Evolutionary conservation across 139 green algal species (phyloP).

Genomic region (Pleodorina starrii): DNA sequence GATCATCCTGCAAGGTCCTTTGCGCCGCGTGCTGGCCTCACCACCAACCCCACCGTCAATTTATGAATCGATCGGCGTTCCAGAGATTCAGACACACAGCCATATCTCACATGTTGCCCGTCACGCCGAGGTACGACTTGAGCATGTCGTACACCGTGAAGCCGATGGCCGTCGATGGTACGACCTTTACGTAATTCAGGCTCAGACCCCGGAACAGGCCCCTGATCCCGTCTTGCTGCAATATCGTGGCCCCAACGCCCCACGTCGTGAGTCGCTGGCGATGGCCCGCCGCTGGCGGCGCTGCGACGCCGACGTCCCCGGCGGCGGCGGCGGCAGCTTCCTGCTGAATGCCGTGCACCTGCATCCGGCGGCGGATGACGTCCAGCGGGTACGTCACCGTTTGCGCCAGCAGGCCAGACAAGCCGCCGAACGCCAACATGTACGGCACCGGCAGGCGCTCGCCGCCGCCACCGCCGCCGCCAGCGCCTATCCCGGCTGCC

Average conservation of each 20-base stretch:
- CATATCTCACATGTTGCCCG: slow-evolving; percentile 3
- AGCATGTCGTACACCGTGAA: slow-evolving; percentile 91
- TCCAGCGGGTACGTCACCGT: slow-evolving; percentile 87
- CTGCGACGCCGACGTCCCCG: background rate
- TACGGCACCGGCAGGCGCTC: slow-evolving; percentile 74
- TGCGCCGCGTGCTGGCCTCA: too few species aligned
- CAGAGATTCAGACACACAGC: too few species aligned
- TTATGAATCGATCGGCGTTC: too few species aligned
- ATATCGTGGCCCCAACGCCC: slow-evolving; percentile 11
- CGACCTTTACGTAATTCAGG: slow-evolving; percentile 97
- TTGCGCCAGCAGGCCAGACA: slow-evolving; percentile 88
- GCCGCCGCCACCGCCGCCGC: background rate
- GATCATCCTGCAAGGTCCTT: too few species aligned
- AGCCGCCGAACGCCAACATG: slow-evolving; percentile 88
- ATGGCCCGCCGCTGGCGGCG: background rate
- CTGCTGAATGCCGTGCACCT: slow-evolving; percentile 73
- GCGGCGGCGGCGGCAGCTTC: background rate
- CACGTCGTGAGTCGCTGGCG: slow-evolving; percentile 28
- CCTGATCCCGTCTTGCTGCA: slow-evolving; percentile 46
- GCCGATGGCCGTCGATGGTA: slow-evolving; percentile 93
- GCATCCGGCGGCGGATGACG: slow-evolving; percentile 93
- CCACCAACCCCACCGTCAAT: too few species aligned
- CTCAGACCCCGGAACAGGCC: slow-evolving; percentile 77
- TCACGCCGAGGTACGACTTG: slow-evolving; percentile 29
- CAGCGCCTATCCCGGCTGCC: slow-evolving; percentile 29